phyloP scores from a whole-genome alignment of 192 early-diverging fungal species.

The Entophlyctis luteolus region DNA sequence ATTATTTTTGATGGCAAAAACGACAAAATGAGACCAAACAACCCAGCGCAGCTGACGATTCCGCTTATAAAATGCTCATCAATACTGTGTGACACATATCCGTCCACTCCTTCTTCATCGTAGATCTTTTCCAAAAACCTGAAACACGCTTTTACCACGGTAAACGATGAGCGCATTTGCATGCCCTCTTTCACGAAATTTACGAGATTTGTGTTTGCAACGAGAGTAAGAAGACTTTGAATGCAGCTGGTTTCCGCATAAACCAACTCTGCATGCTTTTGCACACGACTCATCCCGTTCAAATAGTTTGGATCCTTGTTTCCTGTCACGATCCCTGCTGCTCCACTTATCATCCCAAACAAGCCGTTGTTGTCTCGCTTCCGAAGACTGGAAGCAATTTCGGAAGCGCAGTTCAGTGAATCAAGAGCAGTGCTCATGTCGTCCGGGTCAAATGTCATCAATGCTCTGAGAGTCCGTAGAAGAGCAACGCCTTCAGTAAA shows the following conservation, averaged over 20 bases:
- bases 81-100: conserved; percentile 37
- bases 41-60: conserved; percentile 70
- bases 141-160: conserved; percentile 51
- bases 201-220: conserved; percentile 71
- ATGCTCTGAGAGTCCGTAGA: conserved; percentile 63
- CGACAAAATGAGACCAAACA: conserved; percentile 75
- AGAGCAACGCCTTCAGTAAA: conserved; percentile 68
- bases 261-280: conserved; percentile 75
- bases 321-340: conserved; percentile 31
- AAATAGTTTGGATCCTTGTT: conserved; percentile 45
- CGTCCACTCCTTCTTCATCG: conserved; percentile 43
- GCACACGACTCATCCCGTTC: conserved; percentile 52
- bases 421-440: conserved; percentile 67
- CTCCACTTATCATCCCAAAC: conserved; percentile 44
- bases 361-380: conserved; percentile 45
- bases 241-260: conserved; percentile 74
- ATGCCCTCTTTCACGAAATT: conserved; percentile 75
- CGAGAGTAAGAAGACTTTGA: conserved; percentile 68
- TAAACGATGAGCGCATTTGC: conserved; percentile 66
- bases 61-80: conserved; percentile 82
- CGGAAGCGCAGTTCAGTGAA: conserved; percentile 58
- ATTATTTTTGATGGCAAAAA: conserved; percentile 60
- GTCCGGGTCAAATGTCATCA: conserved; percentile 72
- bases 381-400: conserved; percentile 57
- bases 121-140: conserved; percentile 29